A percentile compares a stretch with the other conserved stretches of the same genome.
phyloP scores from a whole-genome alignment of 805 yeast genomes.

The Suhomyces vadensis region DNA sequence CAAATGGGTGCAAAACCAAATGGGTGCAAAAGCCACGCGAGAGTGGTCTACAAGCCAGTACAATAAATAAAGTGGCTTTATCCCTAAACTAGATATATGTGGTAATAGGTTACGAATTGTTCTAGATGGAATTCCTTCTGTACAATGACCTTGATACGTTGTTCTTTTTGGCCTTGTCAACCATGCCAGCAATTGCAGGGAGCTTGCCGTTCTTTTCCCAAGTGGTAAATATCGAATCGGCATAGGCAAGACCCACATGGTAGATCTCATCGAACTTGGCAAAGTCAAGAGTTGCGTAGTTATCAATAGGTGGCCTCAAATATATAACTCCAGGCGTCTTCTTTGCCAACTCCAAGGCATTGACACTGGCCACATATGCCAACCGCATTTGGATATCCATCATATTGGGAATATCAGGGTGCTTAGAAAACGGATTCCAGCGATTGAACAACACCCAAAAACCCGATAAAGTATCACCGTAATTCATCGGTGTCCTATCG shows the following conservation, averaged over 20 bases:
- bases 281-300: slow-evolving; percentile 88
- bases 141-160: slow-evolving; percentile 31
- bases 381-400: slow-evolving; percentile 91
- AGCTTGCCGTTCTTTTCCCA: slow-evolving; percentile 54
- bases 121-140: slow-evolving; percentile 65
- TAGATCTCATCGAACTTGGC: slow-evolving; percentile 89
- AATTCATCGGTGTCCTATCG: slow-evolving; percentile 83
- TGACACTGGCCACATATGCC: slow-evolving; percentile 93
- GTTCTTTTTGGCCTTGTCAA: slow-evolving; percentile 16
- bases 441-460: slow-evolving; percentile 85
- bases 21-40: no score
- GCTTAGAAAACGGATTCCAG: slow-evolving; percentile 84
- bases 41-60: no score
- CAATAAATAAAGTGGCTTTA: no score
- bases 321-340: slow-evolving; percentile 81
- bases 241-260: slow-evolving; percentile 76
- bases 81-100: no score
- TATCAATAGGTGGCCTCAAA: slow-evolving; percentile 91
- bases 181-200: slow-evolving; percentile 61
- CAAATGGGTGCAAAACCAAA: no score
- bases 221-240: slow-evolving; percentile 54
- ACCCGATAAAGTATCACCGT: slow-evolving; percentile 93
- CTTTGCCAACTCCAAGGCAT: slow-evolving; percentile 88
- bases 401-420: slow-evolving; percentile 90
- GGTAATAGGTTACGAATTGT: no score